Evolutionary conservation across 177 flowering plant genomes (phyloP).

Genomic region (Vitis hybrid): DNA sequence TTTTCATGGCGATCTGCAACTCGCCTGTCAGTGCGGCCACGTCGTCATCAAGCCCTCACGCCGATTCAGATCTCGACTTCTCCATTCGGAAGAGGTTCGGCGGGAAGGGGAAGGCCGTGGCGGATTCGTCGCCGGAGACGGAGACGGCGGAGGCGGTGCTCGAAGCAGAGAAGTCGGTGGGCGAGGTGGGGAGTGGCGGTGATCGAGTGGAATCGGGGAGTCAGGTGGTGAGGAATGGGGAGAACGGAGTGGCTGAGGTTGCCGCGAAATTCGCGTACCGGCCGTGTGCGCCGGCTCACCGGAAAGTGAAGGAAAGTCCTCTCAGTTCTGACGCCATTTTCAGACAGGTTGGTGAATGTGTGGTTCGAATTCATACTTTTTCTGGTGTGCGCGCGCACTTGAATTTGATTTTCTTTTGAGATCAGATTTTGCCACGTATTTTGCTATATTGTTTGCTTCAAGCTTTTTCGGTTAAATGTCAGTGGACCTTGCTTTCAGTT

Average conservation of each 20-base stretch:
- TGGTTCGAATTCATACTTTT: too few species aligned
- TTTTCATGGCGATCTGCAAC: conserved; percentile 27
- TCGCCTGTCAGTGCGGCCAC: conserved; percentile 9
- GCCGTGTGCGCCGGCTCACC: conserved; percentile 79
- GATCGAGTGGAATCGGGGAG: conserved; percentile 1
- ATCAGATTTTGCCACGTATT: too few species aligned
- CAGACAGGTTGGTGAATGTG: conserved; percentile 51
- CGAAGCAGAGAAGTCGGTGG: background rate
- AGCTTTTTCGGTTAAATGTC: too few species aligned
- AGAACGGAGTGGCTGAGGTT: conserved; percentile 15
- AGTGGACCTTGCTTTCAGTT: too few species aligned
- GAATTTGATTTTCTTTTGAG: too few species aligned
- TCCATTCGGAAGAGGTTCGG: conserved; percentile 22
- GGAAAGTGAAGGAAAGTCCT: conserved; percentile 75
- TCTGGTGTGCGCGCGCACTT: too few species aligned
- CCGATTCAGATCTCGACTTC: conserved; percentile 26
- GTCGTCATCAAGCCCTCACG: background rate
- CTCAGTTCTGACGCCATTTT: conserved; percentile 91
- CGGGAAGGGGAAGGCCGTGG: background rate
- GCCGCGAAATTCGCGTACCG: conserved; percentile 50
- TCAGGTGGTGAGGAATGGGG: conserved; percentile 7
- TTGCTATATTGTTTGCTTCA: too few species aligned
- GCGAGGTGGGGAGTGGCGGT: conserved; percentile 14
- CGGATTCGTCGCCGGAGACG: background rate
- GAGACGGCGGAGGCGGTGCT: background rate